Evolutionary conservation across 805 yeast genomes (phyloP).

Genomic region (Candida ovalis): DNA sequence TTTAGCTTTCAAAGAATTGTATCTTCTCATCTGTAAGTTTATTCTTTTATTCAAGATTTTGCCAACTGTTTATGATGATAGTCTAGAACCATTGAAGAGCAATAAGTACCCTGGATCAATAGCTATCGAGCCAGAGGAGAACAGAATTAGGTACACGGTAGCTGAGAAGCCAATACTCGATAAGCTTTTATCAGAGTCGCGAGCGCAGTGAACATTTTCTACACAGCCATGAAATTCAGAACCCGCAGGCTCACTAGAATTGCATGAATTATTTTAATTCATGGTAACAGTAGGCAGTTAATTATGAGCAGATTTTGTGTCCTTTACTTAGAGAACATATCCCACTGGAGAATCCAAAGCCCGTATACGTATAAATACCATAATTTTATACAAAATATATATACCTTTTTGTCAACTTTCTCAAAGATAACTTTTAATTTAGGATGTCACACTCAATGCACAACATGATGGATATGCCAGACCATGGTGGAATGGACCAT

Average conservation of each 20-base stretch:
- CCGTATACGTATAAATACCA: no score
- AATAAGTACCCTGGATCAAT: constrained; percentile 54
- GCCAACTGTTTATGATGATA: constrained; percentile 10
- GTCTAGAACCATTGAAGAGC: constrained; percentile 19
- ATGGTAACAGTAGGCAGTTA: no score
- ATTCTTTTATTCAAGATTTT: constrained; percentile 41
- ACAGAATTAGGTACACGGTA: constrained; percentile 31
- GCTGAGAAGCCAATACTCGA: constrained; percentile 22
- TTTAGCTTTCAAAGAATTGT: constrained; percentile 63
- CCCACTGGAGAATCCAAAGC: no score
- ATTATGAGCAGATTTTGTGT: no score
- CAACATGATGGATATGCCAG: constrained; percentile 12
- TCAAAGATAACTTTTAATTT: neutral
- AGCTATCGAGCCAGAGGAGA: constrained; percentile 57
- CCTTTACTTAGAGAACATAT: no score
- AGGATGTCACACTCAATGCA: constrained; percentile 9
- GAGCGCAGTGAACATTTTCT: neutral
- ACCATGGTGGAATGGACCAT: constrained; percentile 14
- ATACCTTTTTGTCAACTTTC: no score
- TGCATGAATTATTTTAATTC: no score
- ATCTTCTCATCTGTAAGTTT: constrained; percentile 50
- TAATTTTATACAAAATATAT: neutral
- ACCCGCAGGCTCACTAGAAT: no score
- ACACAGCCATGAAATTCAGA: no score
- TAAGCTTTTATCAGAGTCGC: neutral